Base-by-base conservation (phyloP, 306 rosid species). In the Trichosanthes truncata region DNA sequence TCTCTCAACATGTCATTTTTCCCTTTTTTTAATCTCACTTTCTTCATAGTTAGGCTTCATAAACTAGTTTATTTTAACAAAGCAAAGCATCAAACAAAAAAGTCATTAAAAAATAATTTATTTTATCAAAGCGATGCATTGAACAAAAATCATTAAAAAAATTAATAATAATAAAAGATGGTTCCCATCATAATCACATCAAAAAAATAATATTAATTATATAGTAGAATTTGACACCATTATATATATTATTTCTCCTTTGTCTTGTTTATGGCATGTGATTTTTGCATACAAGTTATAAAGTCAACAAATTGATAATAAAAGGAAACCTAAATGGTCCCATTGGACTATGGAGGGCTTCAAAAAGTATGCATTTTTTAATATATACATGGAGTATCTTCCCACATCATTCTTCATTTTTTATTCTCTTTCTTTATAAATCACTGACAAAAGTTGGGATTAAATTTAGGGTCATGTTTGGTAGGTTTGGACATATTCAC, bases 231-330 rank as follows among this genome's bases (percentile, higher is more conserved):
- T 61, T 12, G 40, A 35, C 45, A 17, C 15, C n/a, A 61, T 65
- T 33, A 23, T 65, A 65, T 65, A 65, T 33, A 35, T 35, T 65
- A 65, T 33, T 65, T 63, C 23, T 35, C 41, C 21, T 7, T 63
- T 8, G 25, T 9, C 2, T 33, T 31, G 13, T 31, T 17, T 31
- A 0, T 33, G 43, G n/a, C 69, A 62, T 62, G 69, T 62, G 69
- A 31, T 18, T 63, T 33, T 63, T 21, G 71, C 71, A 33, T 63
- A 33, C 23, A 63, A 63, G 14, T 14, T 63, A 63, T 63, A 63
- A 63, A 63, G 71, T 63, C 71, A 63, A 63, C 21, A 63, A 63
- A 38, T 63, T 63, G 71, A 63, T 63, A 14, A 63, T 63, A 63
- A 33, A 63, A 63, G 23, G 45, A 7, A 63, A 14, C 71, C 71